These are phyloP conservation scores for Hymenoscyphus linearis DNA, from an alignment of 2,329 filamentous ascomycete species.

Conservation along the genomic window DNA sequence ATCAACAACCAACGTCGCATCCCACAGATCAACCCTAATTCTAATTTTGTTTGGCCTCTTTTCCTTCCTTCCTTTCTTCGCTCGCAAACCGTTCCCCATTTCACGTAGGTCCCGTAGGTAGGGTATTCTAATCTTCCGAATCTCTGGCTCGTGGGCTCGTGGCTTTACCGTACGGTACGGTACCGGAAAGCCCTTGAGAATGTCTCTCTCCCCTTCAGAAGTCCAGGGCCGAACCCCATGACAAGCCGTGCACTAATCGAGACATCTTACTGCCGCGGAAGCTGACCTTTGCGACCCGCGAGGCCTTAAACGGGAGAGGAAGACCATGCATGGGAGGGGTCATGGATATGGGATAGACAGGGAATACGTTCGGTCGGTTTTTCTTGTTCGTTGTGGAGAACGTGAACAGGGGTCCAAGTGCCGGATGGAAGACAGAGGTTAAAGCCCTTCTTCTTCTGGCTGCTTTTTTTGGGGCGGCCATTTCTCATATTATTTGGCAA, in stretches of 20 bases:
- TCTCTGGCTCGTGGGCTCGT: no score
- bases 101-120: not conserved
- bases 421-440: not conserved
- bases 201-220: not conserved
- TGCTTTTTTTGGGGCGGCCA: no score
- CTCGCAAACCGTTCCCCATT: no score
- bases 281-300: conserved; percentile 5
- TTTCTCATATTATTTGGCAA: no score
- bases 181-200: not conserved
- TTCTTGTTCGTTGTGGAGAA: not conserved
- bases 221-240: not conserved
- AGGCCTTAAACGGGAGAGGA: not conserved
- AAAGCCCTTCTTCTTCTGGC: no score
- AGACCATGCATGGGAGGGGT: no score
- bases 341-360: not conserved
- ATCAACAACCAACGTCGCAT: not conserved
- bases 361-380: not conserved
- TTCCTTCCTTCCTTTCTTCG: no score
- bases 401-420: not conserved
- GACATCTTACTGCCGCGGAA: conserved; percentile 4
- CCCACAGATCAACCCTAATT: not conserved
- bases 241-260: conserved; percentile 5
- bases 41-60: no score
- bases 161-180: not conserved
- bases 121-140: not conserved